These are phyloP conservation scores for Aspergillus coremiiformis DNA, from an alignment of 495 filamentous ascomycete species.

Conservation along the genomic window DNA sequence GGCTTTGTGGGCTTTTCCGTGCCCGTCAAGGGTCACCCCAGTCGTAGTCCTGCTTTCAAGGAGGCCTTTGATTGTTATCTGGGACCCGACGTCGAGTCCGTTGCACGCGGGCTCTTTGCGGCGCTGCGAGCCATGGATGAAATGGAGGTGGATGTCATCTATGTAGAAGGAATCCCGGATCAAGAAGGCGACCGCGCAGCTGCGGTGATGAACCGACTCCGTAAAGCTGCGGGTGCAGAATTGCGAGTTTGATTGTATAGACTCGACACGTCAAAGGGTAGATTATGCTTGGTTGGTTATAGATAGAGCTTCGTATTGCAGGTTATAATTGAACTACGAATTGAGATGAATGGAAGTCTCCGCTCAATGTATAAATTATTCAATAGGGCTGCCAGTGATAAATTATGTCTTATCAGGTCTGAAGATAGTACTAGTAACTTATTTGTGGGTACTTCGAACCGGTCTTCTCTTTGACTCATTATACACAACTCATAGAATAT, in stretches of 20 bases:
- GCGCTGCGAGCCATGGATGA: constrained; percentile 79
- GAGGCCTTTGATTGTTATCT: constrained; percentile 48
- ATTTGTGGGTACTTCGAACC: too few relatives aligned
- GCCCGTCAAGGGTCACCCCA: constrained; percentile 22
- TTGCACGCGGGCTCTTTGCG: constrained; percentile 82
- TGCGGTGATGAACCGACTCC: constrained; percentile 90
- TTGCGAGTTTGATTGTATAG: constrained; percentile 26
- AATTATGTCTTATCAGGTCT: background rate
- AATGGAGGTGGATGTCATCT: constrained; percentile 71
- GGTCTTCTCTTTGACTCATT: too few relatives aligned
- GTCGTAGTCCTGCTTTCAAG: constrained; percentile 22
- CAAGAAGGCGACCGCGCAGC: constrained; percentile 70
- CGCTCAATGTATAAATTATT: too few relatives aligned
- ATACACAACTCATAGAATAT: too few relatives aligned
- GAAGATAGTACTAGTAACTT: too few relatives aligned
- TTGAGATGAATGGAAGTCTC: too few relatives aligned
- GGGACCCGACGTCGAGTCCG: constrained; percentile 57
- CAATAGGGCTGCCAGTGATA: background rate
- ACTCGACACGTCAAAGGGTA: constrained; percentile 7
- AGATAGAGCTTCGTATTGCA: background rate
- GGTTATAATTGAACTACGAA: background rate
- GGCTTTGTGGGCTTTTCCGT: constrained; percentile 27
- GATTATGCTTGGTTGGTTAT: constrained; percentile 1
- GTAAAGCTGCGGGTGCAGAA: constrained; percentile 69
- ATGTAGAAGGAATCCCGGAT: constrained; percentile 83